Base-by-base conservation (phyloP, 139 green algal genomes). In the Coccomyxa sp. region DNA sequence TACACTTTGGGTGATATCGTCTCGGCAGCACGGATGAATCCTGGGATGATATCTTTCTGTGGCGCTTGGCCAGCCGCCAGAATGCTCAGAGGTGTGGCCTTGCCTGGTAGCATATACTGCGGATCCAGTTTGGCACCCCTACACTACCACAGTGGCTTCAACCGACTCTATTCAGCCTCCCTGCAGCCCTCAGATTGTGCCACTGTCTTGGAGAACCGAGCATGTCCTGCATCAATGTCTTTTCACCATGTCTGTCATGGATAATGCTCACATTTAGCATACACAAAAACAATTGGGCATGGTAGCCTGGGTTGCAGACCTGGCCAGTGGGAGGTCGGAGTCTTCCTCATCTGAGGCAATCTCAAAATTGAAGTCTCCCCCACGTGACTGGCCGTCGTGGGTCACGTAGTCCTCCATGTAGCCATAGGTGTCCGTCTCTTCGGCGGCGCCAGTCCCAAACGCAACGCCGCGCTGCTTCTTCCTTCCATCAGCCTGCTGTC, bases 401-500 rank as follows among this genome's bases (percentile, higher is more conserved):
- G 89, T 89, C 32, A 93, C 92, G 79, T 96, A 96, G 74, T 93
- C 90, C 25, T 94, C 93, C 80, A 95, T 82, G 15, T 87, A 88
- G 30, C 91, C 90, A 13, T 88, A 87, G 12, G 85, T 86, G 82
- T 97, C 93, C 32, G 92, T 88, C 63, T 95, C 94, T 28, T 98
- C 95, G 28, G 95, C 81, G 23, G 91, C 92, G 10, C 96, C 94
- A 0, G 92, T 88, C 9, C 96, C 96, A 88, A 98, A 98, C 0
- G 96, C 96, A 16, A 93, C 89, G 15, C 94, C 93, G 0, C 91
- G 82, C 16, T 74, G 67, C 31, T 89, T 87, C 91, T 91, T 89
- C 7, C 1, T 71, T 59, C 57, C 75, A 57, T 66, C 58, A 30
- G 28, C 31, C 82, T 77, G 76, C 76, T 79, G 76, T 58, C 76